phyloP scores from a whole-genome alignment of 2,329 filamentous ascomycete genomes.

The Coniochaeta prunicola region DNA sequence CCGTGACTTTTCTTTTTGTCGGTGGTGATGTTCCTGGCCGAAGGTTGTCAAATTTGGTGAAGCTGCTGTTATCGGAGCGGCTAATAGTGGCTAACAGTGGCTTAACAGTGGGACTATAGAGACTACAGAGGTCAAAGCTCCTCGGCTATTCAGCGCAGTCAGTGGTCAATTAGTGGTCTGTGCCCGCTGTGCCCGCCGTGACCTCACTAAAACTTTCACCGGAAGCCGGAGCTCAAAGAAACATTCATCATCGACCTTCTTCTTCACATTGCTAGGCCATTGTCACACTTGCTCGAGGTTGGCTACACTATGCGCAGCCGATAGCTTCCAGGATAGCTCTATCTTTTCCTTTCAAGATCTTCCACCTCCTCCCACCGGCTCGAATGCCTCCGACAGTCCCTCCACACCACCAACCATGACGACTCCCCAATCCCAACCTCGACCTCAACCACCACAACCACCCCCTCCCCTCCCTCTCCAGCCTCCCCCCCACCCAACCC shows the following conservation, averaged over 20 bases:
- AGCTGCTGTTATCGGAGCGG: too few relatives aligned
- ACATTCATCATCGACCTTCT: background rate
- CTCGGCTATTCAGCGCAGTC: background rate
- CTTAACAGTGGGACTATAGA: background rate
- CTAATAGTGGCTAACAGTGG: background rate
- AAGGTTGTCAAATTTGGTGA: too few relatives aligned
- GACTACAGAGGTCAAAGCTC: conserved; percentile 4
- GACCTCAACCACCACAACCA: too few relatives aligned
- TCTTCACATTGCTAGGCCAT: too few relatives aligned
- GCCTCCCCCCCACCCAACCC: too few relatives aligned
- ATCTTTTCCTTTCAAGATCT: too few relatives aligned
- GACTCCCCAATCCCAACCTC: background rate
- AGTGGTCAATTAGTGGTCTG: background rate
- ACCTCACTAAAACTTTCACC: background rate
- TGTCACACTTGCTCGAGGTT: too few relatives aligned
- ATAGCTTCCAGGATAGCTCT: too few relatives aligned
- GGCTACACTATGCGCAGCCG: too few relatives aligned
- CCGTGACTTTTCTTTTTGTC: background rate
- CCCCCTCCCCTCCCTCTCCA: too few relatives aligned
- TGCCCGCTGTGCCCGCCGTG: too few relatives aligned
- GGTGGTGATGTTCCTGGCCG: background rate
- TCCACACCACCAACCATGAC: background rate
- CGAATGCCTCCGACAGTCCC: background rate
- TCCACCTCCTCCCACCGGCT: background rate
- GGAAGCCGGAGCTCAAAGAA: background rate